Percentiles rank a stretch among this genome's conserved stretches.
phyloP scores from a whole-genome alignment of 257 asterid genomes.

The Anisodus acutangulus region DNA sequence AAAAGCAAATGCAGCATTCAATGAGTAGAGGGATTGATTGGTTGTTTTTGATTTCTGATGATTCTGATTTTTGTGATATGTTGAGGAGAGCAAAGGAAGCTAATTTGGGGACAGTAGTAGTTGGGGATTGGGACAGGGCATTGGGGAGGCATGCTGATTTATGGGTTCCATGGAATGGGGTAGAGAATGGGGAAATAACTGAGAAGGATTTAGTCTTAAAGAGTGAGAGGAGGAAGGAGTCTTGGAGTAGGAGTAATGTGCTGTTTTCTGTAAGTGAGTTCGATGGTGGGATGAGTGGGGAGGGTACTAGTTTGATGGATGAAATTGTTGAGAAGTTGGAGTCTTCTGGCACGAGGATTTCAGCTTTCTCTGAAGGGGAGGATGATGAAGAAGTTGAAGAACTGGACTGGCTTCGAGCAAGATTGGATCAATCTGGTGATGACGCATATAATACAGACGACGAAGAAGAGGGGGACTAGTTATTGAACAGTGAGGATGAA shows the following conservation, averaged over 20 bases:
- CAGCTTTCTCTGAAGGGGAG: slow-evolving; percentile 80
- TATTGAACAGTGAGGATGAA: slow-evolving; percentile 58
- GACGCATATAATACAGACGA: slow-evolving; percentile 33
- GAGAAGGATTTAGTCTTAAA: slow-evolving; percentile 69
- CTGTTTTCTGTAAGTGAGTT: slow-evolving; percentile 64
- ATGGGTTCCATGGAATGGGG: slow-evolving; percentile 83
- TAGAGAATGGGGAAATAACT: slow-evolving; percentile 78
- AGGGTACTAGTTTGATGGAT: slow-evolving; percentile 41
- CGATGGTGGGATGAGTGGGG: slow-evolving; percentile 53
- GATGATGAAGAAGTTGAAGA: slow-evolving; percentile 51
- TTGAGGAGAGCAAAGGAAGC: slow-evolving; percentile 79
- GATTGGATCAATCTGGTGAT: slow-evolving; percentile 28
- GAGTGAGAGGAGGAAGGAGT: slow-evolving; percentile 47
- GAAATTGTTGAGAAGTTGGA: slow-evolving; percentile 49
- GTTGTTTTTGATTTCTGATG: slow-evolving; percentile 86
- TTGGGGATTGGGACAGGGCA: slow-evolving; percentile 81
- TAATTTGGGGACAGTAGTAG: slow-evolving; percentile 87
- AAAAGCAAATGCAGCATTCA: slow-evolving; percentile 90
- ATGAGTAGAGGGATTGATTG: slow-evolving; percentile 91
- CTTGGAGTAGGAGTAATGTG: slow-evolving; percentile 40
- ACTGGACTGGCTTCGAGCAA: slow-evolving; percentile 36
- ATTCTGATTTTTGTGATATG: slow-evolving; percentile 83
- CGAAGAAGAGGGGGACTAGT: slow-evolving; percentile 53
- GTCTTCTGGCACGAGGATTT: slow-evolving; percentile 47
- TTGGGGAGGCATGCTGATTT: slow-evolving; percentile 84